Percentiles rank a stretch among this genome's conserved stretches.
phyloP scores from a whole-genome alignment of 495 filamentous ascomycete genomes.

The Xylaria castorea region DNA sequence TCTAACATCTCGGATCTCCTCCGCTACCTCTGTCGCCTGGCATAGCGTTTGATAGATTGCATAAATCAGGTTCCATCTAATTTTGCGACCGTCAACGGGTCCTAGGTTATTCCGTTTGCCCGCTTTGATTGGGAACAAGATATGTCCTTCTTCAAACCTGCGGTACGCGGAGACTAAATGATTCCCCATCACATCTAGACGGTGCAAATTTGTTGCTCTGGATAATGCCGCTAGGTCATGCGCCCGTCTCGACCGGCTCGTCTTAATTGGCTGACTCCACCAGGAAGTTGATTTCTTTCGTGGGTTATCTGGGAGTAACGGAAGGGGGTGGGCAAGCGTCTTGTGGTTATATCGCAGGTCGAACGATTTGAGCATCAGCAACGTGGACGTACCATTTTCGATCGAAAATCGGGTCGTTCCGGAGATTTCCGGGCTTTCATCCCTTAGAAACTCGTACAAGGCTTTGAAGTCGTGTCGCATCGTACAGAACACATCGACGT shows the following conservation, averaged over 20 bases:
- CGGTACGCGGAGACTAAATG: constrained; percentile 54
- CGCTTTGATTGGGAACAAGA: constrained; percentile 44
- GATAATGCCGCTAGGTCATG: constrained; percentile 45
- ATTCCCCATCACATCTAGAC: constrained; percentile 41
- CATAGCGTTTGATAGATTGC: constrained; percentile 69
- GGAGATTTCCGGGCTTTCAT: constrained; percentile 52
- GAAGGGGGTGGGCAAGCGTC: constrained; percentile 63
- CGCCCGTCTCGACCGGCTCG: constrained; percentile 44
- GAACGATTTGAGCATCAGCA: constrained; percentile 65
- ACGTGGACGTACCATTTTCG: constrained; percentile 64
- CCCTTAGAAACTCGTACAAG: constrained; percentile 68
- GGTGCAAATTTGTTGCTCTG: constrained; percentile 50
- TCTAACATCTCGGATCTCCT: constrained; percentile 44
- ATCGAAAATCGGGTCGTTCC: constrained; percentile 49
- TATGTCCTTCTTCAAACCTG: constrained; percentile 53
- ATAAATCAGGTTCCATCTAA: constrained; percentile 77
- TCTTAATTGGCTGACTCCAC: constrained; percentile 39
- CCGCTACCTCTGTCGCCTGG: constrained; percentile 50
- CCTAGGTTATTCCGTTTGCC: constrained; percentile 51
- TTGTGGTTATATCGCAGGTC: constrained; percentile 60
- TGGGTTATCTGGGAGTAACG: constrained; percentile 59
- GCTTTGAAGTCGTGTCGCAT: constrained; percentile 69
- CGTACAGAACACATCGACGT: constrained; percentile 55
- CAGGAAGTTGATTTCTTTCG: constrained; percentile 30
- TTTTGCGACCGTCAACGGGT: constrained; percentile 64